These are phyloP conservation scores for Porodaedalea pini DNA, from an alignment of 1,284 basidiomycete genomes.

Conservation along the genomic window DNA sequence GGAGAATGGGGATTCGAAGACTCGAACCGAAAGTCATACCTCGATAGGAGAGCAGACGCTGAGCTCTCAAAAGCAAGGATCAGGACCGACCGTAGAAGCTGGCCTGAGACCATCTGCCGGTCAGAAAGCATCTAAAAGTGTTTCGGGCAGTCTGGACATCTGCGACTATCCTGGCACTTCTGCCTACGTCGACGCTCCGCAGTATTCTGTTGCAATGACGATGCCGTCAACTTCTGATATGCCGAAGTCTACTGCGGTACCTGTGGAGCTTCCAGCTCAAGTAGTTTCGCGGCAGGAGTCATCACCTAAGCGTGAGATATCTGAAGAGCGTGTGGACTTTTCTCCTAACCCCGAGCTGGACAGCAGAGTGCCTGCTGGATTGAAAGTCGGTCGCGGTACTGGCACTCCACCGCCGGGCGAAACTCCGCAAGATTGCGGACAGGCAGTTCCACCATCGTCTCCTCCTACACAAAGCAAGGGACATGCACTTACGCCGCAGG, in stretches of 20 bases:
- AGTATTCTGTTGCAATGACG: too few species aligned
- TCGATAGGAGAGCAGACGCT: neutral
- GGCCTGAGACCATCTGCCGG: neutral
- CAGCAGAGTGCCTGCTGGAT: conserved; percentile 4
- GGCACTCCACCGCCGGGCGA: neutral
- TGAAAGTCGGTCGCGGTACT: conserved; percentile 16
- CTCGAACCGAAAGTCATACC: neutral
- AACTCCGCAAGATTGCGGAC: conserved; percentile 20
- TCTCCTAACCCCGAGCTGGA: neutral
- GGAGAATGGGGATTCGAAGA: neutral
- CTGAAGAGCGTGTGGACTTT: conserved; percentile 5
- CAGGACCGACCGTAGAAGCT: too few species aligned
- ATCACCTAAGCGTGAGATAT: neutral
- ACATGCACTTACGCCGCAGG: neutral
- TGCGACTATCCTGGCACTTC: too few species aligned
- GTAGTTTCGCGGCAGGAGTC: neutral
- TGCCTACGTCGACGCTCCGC: too few species aligned
- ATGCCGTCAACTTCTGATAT: too few species aligned
- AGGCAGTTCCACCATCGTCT: conserved; percentile 21
- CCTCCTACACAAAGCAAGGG: neutral
- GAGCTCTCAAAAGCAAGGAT: too few species aligned
- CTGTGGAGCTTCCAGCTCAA: neutral
- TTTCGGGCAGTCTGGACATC: too few species aligned
- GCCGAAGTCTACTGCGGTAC: neutral
- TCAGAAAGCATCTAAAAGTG: too few species aligned